Percentiles rank a stretch among this genome's conserved stretches.
These are phyloP conservation scores for Mycosphaerella arachidis DNA, from an alignment of 2,329 filamentous ascomycete genomes.

Conservation along the genomic window DNA sequence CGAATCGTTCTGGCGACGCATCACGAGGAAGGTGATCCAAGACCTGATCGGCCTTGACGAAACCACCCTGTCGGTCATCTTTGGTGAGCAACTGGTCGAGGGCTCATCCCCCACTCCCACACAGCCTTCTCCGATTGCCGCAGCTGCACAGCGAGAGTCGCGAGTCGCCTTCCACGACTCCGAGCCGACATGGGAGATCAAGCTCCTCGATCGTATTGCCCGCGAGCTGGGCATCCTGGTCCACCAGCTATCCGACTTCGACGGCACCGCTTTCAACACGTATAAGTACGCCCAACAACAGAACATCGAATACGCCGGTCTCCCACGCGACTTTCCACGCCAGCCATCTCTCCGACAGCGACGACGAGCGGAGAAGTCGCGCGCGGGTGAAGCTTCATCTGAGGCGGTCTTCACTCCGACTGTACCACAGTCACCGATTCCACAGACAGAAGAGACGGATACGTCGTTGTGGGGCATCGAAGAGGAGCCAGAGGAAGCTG, in stretches of 20 bases:
- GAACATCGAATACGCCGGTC: constrained; percentile 70
- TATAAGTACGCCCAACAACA: constrained; percentile 57
- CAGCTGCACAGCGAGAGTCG: constrained; percentile 28
- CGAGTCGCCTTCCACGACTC: constrained; percentile 34
- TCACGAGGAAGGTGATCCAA: constrained; percentile 80
- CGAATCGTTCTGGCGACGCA: constrained; percentile 71
- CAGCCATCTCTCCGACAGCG: constrained; percentile 25
- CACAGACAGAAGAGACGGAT: constrained; percentile 40
- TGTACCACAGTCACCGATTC: constrained; percentile 28
- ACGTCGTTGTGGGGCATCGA: constrained; percentile 64
- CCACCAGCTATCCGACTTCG: constrained; percentile 77
- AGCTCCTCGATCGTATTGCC: constrained; percentile 77
- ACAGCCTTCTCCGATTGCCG: constrained; percentile 30
- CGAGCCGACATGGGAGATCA: constrained; percentile 62
- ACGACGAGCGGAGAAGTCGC: constrained; percentile 20
- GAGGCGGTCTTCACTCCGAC: constrained; percentile 30
- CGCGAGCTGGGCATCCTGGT: constrained; percentile 81
- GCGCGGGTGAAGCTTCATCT: constrained; percentile 13
- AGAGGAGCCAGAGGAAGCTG: constrained; percentile 48
- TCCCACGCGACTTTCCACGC: constrained; percentile 44
- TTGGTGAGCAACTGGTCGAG: constrained; percentile 69
- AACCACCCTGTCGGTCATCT: constrained; percentile 73
- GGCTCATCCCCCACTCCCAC: constrained; percentile 31
- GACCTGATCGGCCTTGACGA: constrained; percentile 92
- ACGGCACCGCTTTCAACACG: constrained; percentile 74